Percentiles rank a stretch among this genome's conserved stretches.
These are phyloP conservation scores for Gossypium rotundifolium DNA, from an alignment of 345 rosid species.

Conservation along the genomic window DNA sequence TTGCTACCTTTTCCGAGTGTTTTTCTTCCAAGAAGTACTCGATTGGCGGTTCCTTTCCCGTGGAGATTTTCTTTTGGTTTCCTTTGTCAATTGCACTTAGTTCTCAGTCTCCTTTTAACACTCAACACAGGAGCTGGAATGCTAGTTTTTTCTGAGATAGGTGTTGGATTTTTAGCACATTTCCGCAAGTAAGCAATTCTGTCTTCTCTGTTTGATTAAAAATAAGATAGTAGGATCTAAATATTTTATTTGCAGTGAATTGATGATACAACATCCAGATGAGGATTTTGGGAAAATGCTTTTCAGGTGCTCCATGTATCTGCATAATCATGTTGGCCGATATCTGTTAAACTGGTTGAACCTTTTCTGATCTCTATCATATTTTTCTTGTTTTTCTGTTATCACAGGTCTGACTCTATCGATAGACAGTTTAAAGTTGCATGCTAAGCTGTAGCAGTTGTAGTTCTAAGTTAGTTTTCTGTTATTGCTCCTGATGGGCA, in stretches of 20 bases:
- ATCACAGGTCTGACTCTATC: constrained; percentile 55
- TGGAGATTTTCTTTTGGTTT: constrained; percentile 68
- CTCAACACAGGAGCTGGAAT: constrained; percentile 49
- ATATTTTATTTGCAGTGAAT: constrained; percentile 26
- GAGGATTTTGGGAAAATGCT: constrained; percentile 20
- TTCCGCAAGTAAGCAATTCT: constrained; percentile 31
- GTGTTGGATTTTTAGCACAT: constrained; percentile 48
- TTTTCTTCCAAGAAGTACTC: constrained; percentile 78
- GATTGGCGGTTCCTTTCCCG: constrained; percentile 73
- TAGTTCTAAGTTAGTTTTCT: constrained; percentile 23
- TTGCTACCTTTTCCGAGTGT: constrained; percentile 49
- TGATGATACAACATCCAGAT: constrained; percentile 30
- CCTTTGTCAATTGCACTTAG: constrained; percentile 93
- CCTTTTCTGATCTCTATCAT: neutral
- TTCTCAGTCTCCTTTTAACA: constrained; percentile 30
- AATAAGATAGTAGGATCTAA: neutral
- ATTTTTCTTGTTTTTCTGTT: constrained; percentile 1
- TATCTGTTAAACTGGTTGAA: neutral
- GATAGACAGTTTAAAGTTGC: constrained; percentile 32
- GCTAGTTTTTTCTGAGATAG: constrained; percentile 49
- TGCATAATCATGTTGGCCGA: neutral
- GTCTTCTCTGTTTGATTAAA: neutral
- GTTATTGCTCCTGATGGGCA: constrained; percentile 30
- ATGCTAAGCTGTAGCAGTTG: constrained; percentile 32
- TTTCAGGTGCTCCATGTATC: constrained; percentile 17